Conservation (phyloP, 129 eudicot genomes). For the Rutidosis leptorrhynchoides region DNA sequence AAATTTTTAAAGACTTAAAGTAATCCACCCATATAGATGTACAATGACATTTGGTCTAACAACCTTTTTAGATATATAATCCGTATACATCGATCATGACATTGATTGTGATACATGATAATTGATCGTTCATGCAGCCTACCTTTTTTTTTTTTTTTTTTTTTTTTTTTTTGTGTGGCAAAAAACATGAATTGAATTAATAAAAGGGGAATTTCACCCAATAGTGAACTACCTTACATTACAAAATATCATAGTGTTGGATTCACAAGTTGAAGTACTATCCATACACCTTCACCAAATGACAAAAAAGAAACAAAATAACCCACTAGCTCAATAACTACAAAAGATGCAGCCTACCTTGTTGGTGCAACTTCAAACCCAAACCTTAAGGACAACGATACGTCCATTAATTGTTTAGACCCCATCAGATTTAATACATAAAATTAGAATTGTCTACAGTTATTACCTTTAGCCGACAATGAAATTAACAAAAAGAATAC, state of each 20-base stretch:
- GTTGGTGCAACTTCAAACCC: constrained; percentile 25
- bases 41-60: constrained; percentile 10
- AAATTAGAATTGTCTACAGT: background rate
- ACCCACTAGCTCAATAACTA: too few relatives aligned
- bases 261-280: too few relatives aligned
- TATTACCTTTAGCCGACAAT: constrained; percentile 9
- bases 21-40: background rate
- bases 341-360: too few relatives aligned
- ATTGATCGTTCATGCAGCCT: constrained; percentile 19
- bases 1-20: constrained; percentile 5
- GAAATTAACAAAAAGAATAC: constrained; percentile 10
- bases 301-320: too few relatives aligned
- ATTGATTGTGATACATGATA: constrained; percentile 13
- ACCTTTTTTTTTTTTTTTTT: too few relatives aligned
- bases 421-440: constrained; percentile 10
- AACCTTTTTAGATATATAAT: constrained; percentile 3
- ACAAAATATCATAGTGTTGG: too few relatives aligned
- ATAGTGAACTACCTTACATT: too few relatives aligned
- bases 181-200: too few relatives aligned
- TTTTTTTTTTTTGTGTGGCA: too few relatives aligned
- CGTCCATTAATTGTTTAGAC: constrained; percentile 26
- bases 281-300: too few relatives aligned
- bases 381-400: constrained; percentile 1
- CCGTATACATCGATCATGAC: background rate
- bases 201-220: too few relatives aligned